These are phyloP conservation scores for Pyrenophora seminiperda DNA, from an alignment of 2,329 filamentous ascomycete species.

Conservation along the genomic window DNA sequence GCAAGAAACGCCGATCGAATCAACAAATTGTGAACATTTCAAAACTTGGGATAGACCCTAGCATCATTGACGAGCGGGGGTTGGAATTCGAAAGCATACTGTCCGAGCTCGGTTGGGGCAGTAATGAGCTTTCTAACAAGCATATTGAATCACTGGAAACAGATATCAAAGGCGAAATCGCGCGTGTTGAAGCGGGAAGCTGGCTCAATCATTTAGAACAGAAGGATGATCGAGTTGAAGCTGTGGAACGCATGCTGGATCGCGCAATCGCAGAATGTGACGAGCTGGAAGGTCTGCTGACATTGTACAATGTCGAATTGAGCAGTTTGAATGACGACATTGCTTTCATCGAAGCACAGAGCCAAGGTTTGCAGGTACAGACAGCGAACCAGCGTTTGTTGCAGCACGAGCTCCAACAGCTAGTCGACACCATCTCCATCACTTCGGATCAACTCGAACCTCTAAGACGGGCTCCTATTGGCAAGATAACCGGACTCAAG, in stretches of 20 bases:
- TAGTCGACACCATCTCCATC: slow-evolving; percentile 92
- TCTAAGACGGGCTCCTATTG: slow-evolving; percentile 73
- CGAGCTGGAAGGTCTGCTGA: slow-evolving; percentile 91
- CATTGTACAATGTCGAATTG: slow-evolving; percentile 91
- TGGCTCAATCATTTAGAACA: slow-evolving; percentile 85
- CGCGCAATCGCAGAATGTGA: slow-evolving; percentile 93
- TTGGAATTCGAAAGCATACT: slow-evolving; percentile 82
- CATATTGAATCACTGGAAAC: slow-evolving; percentile 80
- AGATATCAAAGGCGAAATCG: slow-evolving; percentile 85
- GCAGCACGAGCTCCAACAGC: slow-evolving; percentile 82
- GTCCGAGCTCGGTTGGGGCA: slow-evolving; percentile 88
- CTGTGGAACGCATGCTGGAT: slow-evolving; percentile 85
- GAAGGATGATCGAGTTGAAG: slow-evolving; percentile 86
- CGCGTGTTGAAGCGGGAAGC: slow-evolving; percentile 87
- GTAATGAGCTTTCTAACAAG: slow-evolving; percentile 73
- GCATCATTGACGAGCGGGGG: slow-evolving; percentile 75
- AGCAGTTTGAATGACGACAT: slow-evolving; percentile 89
- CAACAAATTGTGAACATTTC: slow-evolving; percentile 81
- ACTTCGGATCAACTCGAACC: slow-evolving; percentile 75
- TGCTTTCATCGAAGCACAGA: slow-evolving; percentile 95
- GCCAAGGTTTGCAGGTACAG: slow-evolving; percentile 94
- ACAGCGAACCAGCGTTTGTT: slow-evolving; percentile 95
- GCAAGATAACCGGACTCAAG: slow-evolving; percentile 70
- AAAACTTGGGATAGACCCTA: slow-evolving; percentile 76
- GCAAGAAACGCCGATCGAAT: slow-evolving; percentile 68